Conservation (phyloP, 2,329 filamentous ascomycete genomes). For the Calycina marina region DNA sequence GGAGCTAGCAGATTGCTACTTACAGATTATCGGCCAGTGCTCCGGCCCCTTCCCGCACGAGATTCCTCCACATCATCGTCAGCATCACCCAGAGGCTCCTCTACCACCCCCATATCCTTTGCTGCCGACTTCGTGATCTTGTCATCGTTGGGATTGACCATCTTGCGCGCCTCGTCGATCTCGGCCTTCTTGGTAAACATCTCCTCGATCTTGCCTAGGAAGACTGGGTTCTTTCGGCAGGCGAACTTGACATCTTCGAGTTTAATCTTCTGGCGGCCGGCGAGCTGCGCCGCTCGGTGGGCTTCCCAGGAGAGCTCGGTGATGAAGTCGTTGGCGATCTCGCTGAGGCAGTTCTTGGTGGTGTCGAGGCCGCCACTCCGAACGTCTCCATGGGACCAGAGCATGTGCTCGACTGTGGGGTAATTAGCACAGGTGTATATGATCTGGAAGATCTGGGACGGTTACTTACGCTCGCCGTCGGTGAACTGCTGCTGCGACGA, state of each 20-base stretch:
- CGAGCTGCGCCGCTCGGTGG: conserved; percentile 70
- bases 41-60: conserved; percentile 13
- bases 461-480: conserved; percentile 48
- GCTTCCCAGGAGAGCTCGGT: conserved; percentile 87
- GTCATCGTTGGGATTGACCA: conserved; percentile 54
- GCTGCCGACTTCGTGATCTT: conserved; percentile 42
- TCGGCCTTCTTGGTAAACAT: conserved; percentile 78
- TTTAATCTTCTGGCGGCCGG: conserved; percentile 90
- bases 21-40: conserved; percentile 2
- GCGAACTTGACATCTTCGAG: conserved; percentile 97
- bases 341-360: conserved; percentile 78
- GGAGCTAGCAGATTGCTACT: no score
- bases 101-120: conserved; percentile 26
- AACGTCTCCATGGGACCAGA: conserved; percentile 70
- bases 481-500: conserved; percentile 71
- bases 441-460: not conserved
- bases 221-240: conserved; percentile 68
- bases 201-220: conserved; percentile 80
- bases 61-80: conserved; percentile 34
- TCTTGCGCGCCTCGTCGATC: conserved; percentile 70
- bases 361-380: conserved; percentile 64
- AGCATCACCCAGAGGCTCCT: conserved; percentile 35
- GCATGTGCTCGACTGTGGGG: conserved; percentile 50
- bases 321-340: conserved; percentile 93
- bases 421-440: conserved; percentile 2